A percentile compares a stretch with the other conserved stretches of the same genome.
phyloP scores from a whole-genome alignment of 306 rosid species.

The Cicer chorassanicum region DNA sequence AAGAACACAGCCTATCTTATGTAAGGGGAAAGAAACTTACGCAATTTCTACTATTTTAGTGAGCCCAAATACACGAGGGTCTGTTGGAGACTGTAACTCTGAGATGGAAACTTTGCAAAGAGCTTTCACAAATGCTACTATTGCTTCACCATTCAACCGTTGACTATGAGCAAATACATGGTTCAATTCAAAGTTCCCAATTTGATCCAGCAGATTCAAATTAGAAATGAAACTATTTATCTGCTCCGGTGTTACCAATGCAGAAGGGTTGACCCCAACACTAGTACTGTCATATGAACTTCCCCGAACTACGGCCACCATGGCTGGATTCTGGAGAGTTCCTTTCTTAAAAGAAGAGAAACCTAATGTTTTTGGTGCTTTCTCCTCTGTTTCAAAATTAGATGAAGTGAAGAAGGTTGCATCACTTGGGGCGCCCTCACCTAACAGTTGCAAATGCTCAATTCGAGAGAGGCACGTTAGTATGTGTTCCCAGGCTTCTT shows the following conservation, averaged over 20 bases:
- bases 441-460: constrained; percentile 93
- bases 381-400: constrained; percentile 75
- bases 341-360: constrained; percentile 84
- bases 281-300: constrained; percentile 96
- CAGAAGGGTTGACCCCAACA: constrained; percentile 70
- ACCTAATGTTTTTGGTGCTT: constrained; percentile 60
- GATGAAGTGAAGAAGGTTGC: constrained; percentile 82
- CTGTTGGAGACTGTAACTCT: constrained; percentile 99
- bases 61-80: constrained; percentile 99
- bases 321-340: constrained; percentile 89
- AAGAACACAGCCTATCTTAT: constrained; percentile 23
- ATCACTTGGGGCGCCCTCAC: constrained; percentile 97
- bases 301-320: constrained; percentile 97
- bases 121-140: constrained; percentile 96
- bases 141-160: constrained; percentile 97
- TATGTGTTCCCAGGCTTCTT: constrained; percentile 99
- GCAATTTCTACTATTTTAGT: constrained; percentile 97
- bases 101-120: constrained; percentile 90
- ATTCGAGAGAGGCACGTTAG: constrained; percentile 95
- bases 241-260: constrained; percentile 89
- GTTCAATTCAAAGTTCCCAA: constrained; percentile 95
- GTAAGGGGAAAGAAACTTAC: constrained; percentile 61
- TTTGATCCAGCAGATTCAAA: constrained; percentile 93
- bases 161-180: constrained; percentile 99
- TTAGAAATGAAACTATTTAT: constrained; percentile 83